phyloP scores from a whole-genome alignment of 352 stramenopile species.

The Blastocystis sp. region DNA sequence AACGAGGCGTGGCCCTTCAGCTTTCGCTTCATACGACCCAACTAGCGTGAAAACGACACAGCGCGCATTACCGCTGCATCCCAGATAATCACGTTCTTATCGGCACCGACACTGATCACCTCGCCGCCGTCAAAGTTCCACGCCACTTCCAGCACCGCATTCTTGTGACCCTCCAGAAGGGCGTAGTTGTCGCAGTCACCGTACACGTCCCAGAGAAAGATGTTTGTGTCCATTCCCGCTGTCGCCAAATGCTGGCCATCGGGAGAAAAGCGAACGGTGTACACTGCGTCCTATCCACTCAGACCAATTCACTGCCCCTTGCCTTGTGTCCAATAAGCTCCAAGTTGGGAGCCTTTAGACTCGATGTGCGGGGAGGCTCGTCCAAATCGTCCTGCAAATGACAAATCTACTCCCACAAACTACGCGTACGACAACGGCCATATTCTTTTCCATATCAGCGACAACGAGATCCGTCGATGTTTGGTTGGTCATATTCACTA shows the following conservation, averaged over 20 bases:
- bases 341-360: conserved; percentile 41
- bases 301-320: not conserved
- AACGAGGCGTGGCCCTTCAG: conserved; percentile 67
- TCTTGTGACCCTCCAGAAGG: conserved; percentile 73
- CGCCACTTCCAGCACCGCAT: conserved; percentile 72
- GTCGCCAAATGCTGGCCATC: conserved; percentile 51
- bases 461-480: conserved; percentile 42
- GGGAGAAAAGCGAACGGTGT: conserved; percentile 41
- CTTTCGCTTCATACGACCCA: conserved; percentile 68
- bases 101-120: conserved; percentile 69
- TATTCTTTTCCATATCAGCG: conserved; percentile 47
- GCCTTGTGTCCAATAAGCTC: conserved; percentile 39
- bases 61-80: conserved; percentile 62
- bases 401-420: not conserved
- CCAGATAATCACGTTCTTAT: conserved; percentile 74
- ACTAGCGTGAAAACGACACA: not conserved
- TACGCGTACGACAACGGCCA: conserved; percentile 35
- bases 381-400: conserved; percentile 41
- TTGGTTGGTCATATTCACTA: not conserved
- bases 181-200: conserved; percentile 73
- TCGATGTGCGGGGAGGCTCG: conserved; percentile 27
- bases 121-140: conserved; percentile 73
- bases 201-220: conserved; percentile 74
- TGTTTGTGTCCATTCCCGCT: conserved; percentile 46
- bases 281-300: conserved; percentile 41